These are phyloP conservation scores for Capronia coronata DNA, from an alignment of 2,329 filamentous ascomycete genomes.

Conservation along the genomic window DNA sequence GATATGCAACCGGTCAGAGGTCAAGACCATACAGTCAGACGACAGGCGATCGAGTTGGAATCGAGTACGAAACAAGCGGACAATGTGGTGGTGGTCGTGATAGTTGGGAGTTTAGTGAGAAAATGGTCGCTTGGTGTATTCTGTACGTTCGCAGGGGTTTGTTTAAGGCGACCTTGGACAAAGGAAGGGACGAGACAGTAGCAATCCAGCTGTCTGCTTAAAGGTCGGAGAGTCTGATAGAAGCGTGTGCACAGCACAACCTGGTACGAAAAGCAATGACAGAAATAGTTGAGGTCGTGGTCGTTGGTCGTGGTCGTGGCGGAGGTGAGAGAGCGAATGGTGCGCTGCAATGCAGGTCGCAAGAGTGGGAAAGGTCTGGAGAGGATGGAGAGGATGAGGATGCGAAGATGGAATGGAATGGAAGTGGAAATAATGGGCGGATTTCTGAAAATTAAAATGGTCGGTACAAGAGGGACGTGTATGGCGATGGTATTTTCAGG, in stretches of 20 bases:
- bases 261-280: neutral
- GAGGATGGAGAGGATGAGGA: neutral
- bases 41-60: constrained; percentile 10
- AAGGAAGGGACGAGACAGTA: constrained; percentile 26
- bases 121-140: neutral
- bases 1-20: constrained; percentile 1
- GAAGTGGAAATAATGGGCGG: neutral
- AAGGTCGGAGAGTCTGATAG: neutral
- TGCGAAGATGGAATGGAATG: neutral
- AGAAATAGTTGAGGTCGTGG: constrained; percentile 1
- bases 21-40: constrained; percentile 9
- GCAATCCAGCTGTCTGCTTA: constrained; percentile 21
- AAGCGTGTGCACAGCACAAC: constrained; percentile 20
- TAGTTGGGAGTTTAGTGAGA: neutral
- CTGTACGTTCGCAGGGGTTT: constrained; percentile 11
- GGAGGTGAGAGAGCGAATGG: constrained; percentile 2
- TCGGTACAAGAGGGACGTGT: neutral
- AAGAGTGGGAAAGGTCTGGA: neutral
- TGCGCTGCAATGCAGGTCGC: constrained; percentile 4
- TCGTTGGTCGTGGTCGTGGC: constrained; percentile 2
- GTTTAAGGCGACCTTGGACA: constrained; percentile 9
- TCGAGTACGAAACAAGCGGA: neutral
- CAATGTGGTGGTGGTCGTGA: neutral
- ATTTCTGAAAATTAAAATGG: neutral
- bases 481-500: neutral